phyloP scores from a whole-genome alignment of 345 rosid species.

The Dipteronia dyeriana region DNA sequence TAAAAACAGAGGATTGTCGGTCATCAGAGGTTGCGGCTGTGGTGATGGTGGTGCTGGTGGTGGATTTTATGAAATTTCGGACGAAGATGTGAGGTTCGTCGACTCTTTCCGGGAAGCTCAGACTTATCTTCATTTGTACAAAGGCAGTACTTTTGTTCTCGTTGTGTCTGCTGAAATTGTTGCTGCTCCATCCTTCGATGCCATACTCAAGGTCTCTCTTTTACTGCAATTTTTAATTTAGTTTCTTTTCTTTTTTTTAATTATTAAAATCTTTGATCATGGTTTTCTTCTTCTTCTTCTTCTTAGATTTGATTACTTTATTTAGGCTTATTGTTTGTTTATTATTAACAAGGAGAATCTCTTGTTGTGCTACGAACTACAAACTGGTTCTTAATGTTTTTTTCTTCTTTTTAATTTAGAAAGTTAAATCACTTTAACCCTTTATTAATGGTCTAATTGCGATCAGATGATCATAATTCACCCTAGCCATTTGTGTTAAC shows the following conservation, averaged over 20 bases:
- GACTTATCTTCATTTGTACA: constrained; percentile 33
- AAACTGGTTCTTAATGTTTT: no score
- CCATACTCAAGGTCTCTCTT: constrained; percentile 33
- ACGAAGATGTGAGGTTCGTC: constrained; percentile 27
- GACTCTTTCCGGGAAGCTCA: constrained; percentile 38
- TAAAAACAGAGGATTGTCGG: background rate
- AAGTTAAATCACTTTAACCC: background rate
- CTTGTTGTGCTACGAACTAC: no score
- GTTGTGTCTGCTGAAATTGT: constrained; percentile 32
- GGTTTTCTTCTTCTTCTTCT: no score
- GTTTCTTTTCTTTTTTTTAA: no score
- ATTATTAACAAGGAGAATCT: no score
- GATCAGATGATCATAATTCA: no score
- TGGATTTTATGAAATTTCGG: background rate
- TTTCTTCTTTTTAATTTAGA: no score
- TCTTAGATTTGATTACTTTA: background rate
- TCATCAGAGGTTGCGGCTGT: background rate
- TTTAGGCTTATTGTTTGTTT: background rate
- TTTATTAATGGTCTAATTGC: no score
- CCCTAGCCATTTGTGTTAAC: no score
- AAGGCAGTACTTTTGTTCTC: constrained; percentile 40
- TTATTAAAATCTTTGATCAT: no score
- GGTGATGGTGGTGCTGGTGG: background rate
- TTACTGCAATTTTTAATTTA: no score
- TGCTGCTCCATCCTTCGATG: constrained; percentile 20